These are phyloP conservation scores for Verticillium longisporum DNA, from an alignment of 2,329 filamentous ascomycete genomes.

Conservation along the genomic window DNA sequence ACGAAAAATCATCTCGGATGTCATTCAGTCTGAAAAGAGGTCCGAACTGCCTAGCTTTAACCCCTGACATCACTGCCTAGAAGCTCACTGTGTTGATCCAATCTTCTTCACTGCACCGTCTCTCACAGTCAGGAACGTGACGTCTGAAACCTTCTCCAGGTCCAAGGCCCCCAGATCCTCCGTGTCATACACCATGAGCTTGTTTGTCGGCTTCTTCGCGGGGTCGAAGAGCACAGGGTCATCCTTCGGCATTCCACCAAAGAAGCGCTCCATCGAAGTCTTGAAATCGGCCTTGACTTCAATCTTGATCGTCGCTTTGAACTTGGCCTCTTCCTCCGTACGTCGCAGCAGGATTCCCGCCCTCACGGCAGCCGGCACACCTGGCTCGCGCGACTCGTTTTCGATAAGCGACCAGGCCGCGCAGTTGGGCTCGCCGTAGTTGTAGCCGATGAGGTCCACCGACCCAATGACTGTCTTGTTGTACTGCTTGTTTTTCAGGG, in stretches of 20 bases:
- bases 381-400: constrained; percentile 14
- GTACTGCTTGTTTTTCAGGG: too few species aligned
- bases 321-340: constrained; percentile 14
- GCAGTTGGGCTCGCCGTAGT: neutral
- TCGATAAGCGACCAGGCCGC: constrained; percentile 19
- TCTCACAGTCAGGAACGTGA: constrained; percentile 2
- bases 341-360: constrained; percentile 16
- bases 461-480: too few species aligned
- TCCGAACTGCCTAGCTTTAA: too few species aligned
- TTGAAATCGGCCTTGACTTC: constrained; percentile 19
- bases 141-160: constrained; percentile 10
- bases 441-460: constrained; percentile 8
- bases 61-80: too few species aligned
- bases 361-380: constrained; percentile 14
- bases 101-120: neutral
- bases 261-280: constrained; percentile 17
- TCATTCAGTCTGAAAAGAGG: too few species aligned
- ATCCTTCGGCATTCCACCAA: constrained; percentile 12
- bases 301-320: constrained; percentile 20
- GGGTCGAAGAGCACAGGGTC: constrained; percentile 14
- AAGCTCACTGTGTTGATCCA: neutral
- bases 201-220: constrained; percentile 9
- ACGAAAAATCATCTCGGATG: too few species aligned
- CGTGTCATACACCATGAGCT: constrained; percentile 10
- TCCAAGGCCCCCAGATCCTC: constrained; percentile 8